phyloP scores from a whole-genome alignment of 2,329 filamentous ascomycete species.

The Xylaria digitata region DNA sequence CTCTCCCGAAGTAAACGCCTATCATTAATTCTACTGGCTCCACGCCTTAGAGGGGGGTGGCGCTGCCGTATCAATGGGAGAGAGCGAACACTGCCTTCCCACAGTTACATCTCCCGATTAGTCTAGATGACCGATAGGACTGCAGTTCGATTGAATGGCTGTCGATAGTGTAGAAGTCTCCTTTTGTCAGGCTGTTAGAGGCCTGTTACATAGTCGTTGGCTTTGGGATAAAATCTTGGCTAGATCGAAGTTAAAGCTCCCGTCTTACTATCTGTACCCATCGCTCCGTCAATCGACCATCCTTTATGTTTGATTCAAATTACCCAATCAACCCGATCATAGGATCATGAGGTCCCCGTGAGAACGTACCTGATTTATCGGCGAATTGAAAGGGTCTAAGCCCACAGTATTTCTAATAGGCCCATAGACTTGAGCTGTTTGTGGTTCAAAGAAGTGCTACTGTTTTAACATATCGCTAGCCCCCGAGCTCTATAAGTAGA shows the following conservation, averaged over 20 bases:
- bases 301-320: too few relatives aligned
- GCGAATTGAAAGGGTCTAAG: not conserved
- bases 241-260: not conserved
- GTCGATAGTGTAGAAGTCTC: not conserved
- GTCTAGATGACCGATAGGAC: constrained; percentile 2
- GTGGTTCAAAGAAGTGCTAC: not conserved
- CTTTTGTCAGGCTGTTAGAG: not conserved
- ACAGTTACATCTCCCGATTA: constrained; percentile 8
- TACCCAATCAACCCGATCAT: too few relatives aligned
- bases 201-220: not conserved
- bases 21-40: constrained; percentile 19
- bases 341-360: too few relatives aligned
- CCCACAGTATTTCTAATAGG: not conserved
- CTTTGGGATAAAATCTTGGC: too few relatives aligned
- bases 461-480: constrained; percentile 3
- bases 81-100: constrained; percentile 25
- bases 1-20: constrained; percentile 13
- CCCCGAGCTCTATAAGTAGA: constrained; percentile 4
- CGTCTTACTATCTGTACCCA: not conserved
- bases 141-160: not conserved
- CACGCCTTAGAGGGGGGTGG: constrained; percentile 23
- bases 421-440: not conserved
- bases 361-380: too few relatives aligned
- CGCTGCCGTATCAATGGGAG: constrained; percentile 9
- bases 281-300: not conserved